Percentiles rank a stretch among this genome's conserved stretches.
Evolutionary conservation across 345 rosid genomes (phyloP).

Genomic region (Syzygium grande): DNA sequence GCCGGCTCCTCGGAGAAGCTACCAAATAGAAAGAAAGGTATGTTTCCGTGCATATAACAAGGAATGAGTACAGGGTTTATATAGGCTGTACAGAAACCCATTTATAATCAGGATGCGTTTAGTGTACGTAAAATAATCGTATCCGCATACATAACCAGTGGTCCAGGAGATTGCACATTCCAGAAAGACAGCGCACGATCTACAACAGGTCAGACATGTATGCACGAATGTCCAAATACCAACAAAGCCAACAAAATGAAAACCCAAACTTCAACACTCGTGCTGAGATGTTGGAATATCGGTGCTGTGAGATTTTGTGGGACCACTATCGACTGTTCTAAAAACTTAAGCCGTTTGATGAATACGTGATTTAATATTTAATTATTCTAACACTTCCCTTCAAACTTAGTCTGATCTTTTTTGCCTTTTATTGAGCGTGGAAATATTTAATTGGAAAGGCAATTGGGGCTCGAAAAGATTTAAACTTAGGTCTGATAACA

Average conservation of each 20-base stretch:
- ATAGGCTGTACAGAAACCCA: fast-evolving
- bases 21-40: background rate
- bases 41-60: background rate
- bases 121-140: background rate
- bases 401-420: too few relatives aligned
- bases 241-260: background rate
- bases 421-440: too few relatives aligned
- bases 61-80: fast-evolving
- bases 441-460: too few relatives aligned
- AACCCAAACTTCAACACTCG: background rate
- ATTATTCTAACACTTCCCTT: too few relatives aligned
- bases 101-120: background rate
- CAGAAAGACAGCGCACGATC: background rate
- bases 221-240: background rate
- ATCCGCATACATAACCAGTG: fast-evolving
- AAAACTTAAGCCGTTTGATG: too few relatives aligned
- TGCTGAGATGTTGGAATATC: background rate
- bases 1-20: background rate
- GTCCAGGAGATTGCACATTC: background rate
- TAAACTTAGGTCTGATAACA: too few relatives aligned
- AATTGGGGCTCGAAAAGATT: too few relatives aligned
- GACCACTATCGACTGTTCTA: too few relatives aligned
- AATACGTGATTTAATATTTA: too few relatives aligned
- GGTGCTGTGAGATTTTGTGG: too few relatives aligned
- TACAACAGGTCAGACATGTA: background rate